These are phyloP conservation scores for Vigna radiata DNA, from an alignment of 306 rosid species.

Conservation along the genomic window DNA sequence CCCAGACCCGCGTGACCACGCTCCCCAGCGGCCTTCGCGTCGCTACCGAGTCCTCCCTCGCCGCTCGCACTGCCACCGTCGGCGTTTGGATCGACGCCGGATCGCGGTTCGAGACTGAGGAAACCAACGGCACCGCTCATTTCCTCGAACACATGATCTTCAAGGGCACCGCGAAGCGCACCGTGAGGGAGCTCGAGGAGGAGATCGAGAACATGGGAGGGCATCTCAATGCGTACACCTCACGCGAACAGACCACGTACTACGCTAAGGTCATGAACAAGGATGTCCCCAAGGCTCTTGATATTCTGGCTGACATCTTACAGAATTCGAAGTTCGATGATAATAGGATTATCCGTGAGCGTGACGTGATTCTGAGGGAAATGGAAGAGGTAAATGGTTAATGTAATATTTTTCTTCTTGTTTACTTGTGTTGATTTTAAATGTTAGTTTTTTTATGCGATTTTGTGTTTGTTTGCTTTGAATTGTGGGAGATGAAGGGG, in stretches of 20 bases:
- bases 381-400: conserved; percentile 78
- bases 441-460: background rate
- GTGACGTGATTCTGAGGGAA: conserved; percentile 89
- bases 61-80: conserved; percentile 69
- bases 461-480: background rate
- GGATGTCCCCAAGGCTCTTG: conserved; percentile 78
- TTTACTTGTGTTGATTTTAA: background rate
- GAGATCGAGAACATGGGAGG: conserved; percentile 97
- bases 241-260: conserved; percentile 91
- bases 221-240: conserved; percentile 83
- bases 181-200: conserved; percentile 73
- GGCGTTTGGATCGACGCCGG: conserved; percentile 95
- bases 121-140: conserved; percentile 88
- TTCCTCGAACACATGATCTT: conserved; percentile 92
- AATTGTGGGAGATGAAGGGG: too few species aligned
- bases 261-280: conserved; percentile 76
- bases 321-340: conserved; percentile 88
- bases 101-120: conserved; percentile 83
- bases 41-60: conserved; percentile 81
- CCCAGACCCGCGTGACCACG: conserved; percentile 75
- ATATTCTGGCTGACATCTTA: conserved; percentile 79
- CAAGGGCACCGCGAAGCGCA: conserved; percentile 74
- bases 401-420: background rate
- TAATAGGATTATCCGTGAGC: conserved; percentile 71
- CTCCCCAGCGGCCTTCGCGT: conserved; percentile 79